Base-by-base conservation (phyloP, 2,329 filamentous ascomycete genomes). In the Escovopsis sp. region DNA sequence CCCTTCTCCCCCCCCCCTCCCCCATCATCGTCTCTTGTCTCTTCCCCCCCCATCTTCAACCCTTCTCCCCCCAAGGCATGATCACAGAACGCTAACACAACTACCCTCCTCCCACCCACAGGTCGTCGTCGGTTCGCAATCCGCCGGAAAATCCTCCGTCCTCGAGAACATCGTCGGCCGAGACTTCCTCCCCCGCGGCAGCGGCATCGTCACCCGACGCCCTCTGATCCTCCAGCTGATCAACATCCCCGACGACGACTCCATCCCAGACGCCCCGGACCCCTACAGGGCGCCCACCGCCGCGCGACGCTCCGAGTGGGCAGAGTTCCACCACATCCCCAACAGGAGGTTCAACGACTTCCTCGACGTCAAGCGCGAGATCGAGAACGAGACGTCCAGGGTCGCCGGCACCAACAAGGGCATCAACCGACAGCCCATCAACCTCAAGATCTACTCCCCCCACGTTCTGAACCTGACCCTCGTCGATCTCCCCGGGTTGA, bases 91-190 rank as follows among this genome's bases (percentile, higher is more conserved):
- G n/a, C n/a, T n/a, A n/a, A n/a, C n/a, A n/a, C n/a, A n/a, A n/a
- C n/a, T n/a, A n/a, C n/a, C n/a, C n/a, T n/a, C 1, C 63, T 98
- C 16, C 90, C 90, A 0, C 96, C 92, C 0, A 98, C 98, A n/a
- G 39, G 90, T 98, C n/a, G 90, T 98, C 27, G 94, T 98, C 47
- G 90, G 90, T 17, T 98, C 90, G 2, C 90, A 98, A 54, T 98
- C 90, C 0, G 96, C 90, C 0, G 90, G 90, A 28, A 98, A 98
- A 63, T 96, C 88, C 51, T 98, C 90, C 1, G 90, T 98, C 2
- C 58, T 98, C 33, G 90, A 98, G 56, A 84, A 90, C 15, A 93
- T 98, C 41, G 92, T 98, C 36, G 92, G 90, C 5, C 90, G 98
- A 51, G 90, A 98, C 49, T 98, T 98, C 46, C 62, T 98, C 31